Evolutionary conservation across 805 yeast genomes (phyloP), one percentile per base, ranked within the genome.

Genomic region (Saturnispora serradocipensis): DNA sequence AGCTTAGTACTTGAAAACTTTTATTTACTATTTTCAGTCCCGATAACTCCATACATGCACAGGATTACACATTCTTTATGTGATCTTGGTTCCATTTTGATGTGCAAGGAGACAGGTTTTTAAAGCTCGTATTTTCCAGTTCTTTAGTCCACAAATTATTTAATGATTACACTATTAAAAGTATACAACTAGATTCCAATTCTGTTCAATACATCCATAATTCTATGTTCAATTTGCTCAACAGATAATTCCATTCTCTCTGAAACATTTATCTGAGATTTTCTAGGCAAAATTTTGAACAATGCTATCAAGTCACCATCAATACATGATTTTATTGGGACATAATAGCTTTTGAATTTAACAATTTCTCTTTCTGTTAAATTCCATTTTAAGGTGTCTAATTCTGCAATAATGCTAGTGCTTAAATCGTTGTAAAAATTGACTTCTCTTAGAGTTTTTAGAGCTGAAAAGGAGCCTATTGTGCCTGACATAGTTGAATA

Each of bases 251-350:
- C 80, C 60, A 80, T 60, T 44, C 66, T 66, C 13, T 66, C 59
- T 7, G 74, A 72, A 28, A 77, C 67, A 18, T 61, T 64, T 20
- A 69, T 58, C 52, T 75, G 72, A 4, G 64, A 61, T 1, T 68
- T 58, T 1, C 65, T 62, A 13, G 61, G 59, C 20, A 78, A 62
- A 9, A 64, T 60, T 46, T 61, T 66, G 59, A 71, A 86, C 42
- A 67, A 63, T 59, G 88, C 97, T 46, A 91, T 71, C 15, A 87
- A 70, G 62, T 93, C 98, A 9, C 99, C 99, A 67, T 93, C 97
- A 40, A 93, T 74, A 2, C 86, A 81, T 47, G 80, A 76, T 56
- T 81, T 83, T 2, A 75, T 77, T 0, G 97, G 97, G n/a, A 79
- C 81, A 63, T 88, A 88, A 61, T 84, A 85, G 49, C 97, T 76